Evolutionary conservation across 2,329 filamentous ascomycete genomes (phyloP), one percentile per base, ranked within the genome.

Genomic region (Aspergillus udagawae): DNA sequence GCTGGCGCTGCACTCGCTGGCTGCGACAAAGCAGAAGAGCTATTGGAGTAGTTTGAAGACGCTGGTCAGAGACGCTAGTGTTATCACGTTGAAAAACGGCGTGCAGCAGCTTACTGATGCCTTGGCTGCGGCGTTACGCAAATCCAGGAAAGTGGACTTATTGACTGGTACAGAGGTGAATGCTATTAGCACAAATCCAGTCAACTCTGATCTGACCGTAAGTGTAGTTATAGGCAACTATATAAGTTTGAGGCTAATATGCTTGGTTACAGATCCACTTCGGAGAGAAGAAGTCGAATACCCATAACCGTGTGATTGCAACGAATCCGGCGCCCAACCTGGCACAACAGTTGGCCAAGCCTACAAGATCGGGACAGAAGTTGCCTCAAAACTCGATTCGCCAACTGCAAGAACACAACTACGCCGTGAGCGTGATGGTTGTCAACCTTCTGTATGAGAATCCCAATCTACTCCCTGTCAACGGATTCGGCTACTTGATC

Each of bases 401-500:
- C 45, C 54, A 53, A 53, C 65, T 72, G 21, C 60, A 65, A 48
- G 38, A 64, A 25, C 70, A 82, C 47, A 83, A 84, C 17, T 81
- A 84, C 53, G 84, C 87, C 38, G 89, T 93, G 29, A 92, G 87
- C 32, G 92, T 97, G 64, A 92, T 92, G 86, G 90, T 92, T 2
- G 89, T 99, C 60, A 97, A 96, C 75, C 80, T 99, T 50, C 97
- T 88, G 82, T 99, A 88, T 73, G 78, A 82, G 1, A 80, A 85
- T 47, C 81, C 86, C 6, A 69, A 83, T 56, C 76, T 96, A 38
- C 80, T 90, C 51, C 83, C 84, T 14, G 78, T 86, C 55, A 76
- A 80, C 29, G 94, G 92, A 20, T 95, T 97, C 70, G 94, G 94
- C 62, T 97, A 97, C 73, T 84, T 99, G 4, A 89, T 99, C 58